These are phyloP conservation scores for Climacium dendroides DNA, from an alignment of 225 moss, liverwort and hornwort species.

Conservation along the genomic window DNA sequence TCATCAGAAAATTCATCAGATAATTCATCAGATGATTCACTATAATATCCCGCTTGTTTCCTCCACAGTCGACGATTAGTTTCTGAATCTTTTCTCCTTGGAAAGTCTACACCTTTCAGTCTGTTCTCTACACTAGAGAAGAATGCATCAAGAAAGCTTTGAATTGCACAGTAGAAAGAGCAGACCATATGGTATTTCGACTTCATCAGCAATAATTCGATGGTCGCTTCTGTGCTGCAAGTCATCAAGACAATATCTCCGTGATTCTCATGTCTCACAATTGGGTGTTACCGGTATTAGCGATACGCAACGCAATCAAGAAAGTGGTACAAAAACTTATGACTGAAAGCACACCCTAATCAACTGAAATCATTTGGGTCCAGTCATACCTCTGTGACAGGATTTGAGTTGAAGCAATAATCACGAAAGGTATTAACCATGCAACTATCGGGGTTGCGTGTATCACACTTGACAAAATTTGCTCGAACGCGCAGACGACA, in stretches of 20 bases:
- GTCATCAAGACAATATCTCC: neutral
- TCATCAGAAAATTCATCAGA: too few relatives aligned
- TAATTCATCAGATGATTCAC: neutral
- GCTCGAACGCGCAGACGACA: neutral
- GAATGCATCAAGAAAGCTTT: neutral
- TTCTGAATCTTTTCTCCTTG: neutral
- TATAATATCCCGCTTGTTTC: neutral
- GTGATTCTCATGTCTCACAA: neutral
- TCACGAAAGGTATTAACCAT: neutral
- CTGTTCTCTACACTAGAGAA: neutral
- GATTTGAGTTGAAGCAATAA: neutral
- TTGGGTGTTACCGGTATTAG: neutral
- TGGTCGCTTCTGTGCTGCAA: neutral
- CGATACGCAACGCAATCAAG: neutral
- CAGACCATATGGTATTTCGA: neutral
- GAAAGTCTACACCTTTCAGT: neutral
- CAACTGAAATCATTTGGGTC: neutral
- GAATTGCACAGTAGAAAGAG: neutral
- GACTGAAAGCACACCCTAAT: neutral
- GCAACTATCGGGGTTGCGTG: neutral
- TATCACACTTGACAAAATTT: neutral
- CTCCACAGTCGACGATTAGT: neutral
- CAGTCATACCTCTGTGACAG: neutral
- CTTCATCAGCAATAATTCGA: neutral
- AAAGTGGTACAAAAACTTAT: neutral